Base-by-base conservation (phyloP, 2,329 filamentous ascomycete species). In the Metarhizium anisopliae region DNA sequence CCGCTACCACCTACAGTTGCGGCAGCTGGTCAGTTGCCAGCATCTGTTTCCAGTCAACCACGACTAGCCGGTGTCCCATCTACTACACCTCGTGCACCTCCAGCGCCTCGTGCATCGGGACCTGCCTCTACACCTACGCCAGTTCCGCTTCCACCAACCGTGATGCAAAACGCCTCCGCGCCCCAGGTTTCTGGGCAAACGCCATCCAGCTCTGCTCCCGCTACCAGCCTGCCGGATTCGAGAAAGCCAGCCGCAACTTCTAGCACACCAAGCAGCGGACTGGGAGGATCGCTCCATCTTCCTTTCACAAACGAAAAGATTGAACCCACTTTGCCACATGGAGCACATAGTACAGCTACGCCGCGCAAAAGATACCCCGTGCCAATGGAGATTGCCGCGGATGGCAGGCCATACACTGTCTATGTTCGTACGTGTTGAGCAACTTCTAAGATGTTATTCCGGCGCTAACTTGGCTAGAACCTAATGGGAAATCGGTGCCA, bases 381-480 rank as follows among this genome's bases (percentile, higher is more conserved):
- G 6, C 7, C 51, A 6, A 35, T 30, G 4, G 42, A 50, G 16
- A 11, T 52, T 10, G 53, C 54, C 50, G 47, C 30, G n/a, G 47
- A 55, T 13, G 51, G 35, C 45, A 56, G 42, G 54, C 47, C 49
- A 3, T 58, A 58, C 16, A 13, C 47, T 4, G 20, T 49, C n/a
- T 49, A 13, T 50, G n/a, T 54, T 35, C 13, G 16, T 51, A 32
- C 18, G 56, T 53, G 20, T 30, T 14, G 13, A 18, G 13, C 45
- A 47, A 8, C n/a, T 6, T 20, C n/a, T 4, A 6, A 16, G n/a
- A 10, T 16, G 50, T 52, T 13, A 13, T 3, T 14, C n/a, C 38
- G 7, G 42, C 35, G 47, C 52, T 51, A 56, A 51, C 20, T 18
- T 3, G 30, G 16, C 14, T 10, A 58, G 56, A 54, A n/a, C 16